These are phyloP conservation scores for Rasamsonia emersonii DNA, from an alignment of 2,329 filamentous ascomycete genomes.

Conservation along the genomic window DNA sequence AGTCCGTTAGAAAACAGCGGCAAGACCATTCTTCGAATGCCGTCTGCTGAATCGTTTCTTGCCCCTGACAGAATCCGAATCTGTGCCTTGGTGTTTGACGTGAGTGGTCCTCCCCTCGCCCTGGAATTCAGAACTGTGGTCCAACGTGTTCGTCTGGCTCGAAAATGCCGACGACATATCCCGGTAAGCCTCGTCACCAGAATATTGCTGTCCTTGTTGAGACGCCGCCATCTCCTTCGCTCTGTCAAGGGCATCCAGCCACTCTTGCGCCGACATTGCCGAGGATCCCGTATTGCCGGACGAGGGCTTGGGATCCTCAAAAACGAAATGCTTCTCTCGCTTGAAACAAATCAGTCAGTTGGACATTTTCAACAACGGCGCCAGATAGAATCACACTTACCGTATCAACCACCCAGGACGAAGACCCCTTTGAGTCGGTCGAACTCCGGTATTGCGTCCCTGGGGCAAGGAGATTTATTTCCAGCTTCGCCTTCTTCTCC, in stretches of 20 bases:
- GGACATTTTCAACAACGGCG: conserved; percentile 12
- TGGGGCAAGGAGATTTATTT: conserved; percentile 70
- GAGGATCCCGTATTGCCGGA: conserved; percentile 54
- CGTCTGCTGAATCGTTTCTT: conserved; percentile 75
- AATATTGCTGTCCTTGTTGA: conserved; percentile 61
- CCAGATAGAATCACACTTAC: conserved; percentile 49
- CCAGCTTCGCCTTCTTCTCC: conserved; percentile 89
- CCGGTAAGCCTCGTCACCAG: conserved; percentile 56
- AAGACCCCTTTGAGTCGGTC: conserved; percentile 77
- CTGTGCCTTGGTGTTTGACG: conserved; percentile 35
- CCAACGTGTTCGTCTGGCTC: conserved; percentile 47
- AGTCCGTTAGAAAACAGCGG: conserved; percentile 64
- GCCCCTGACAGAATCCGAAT: conserved; percentile 48
- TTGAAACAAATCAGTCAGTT: conserved; percentile 34
- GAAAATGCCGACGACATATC: conserved; percentile 65
- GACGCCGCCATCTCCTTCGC: conserved; percentile 76
- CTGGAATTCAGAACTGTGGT: conserved; percentile 32
- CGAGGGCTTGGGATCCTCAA: conserved; percentile 80
- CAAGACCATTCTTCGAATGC: conserved; percentile 89
- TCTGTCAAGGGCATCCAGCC: conserved; percentile 81
- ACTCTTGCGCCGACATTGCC: conserved; percentile 71
- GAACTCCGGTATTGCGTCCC: conserved; percentile 73
- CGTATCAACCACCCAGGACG: conserved; percentile 84
- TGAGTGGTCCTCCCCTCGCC: conserved; percentile 37
- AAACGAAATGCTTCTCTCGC: conserved; percentile 84